phyloP scores from a whole-genome alignment of 176 grass and related monocot species.

The Stipa capillata region DNA sequence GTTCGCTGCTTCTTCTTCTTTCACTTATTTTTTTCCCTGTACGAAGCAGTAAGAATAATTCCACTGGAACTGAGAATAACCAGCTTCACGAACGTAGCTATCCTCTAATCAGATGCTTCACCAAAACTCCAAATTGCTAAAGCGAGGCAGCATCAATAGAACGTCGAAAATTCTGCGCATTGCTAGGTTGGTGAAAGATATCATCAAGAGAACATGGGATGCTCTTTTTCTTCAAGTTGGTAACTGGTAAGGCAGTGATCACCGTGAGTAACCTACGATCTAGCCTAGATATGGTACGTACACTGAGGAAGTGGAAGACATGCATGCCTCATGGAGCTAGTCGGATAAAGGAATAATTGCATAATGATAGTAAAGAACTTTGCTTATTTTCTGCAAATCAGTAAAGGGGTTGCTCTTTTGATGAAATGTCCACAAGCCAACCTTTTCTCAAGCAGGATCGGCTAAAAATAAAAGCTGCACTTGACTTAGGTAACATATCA shows the following conservation, averaged over 20 bases:
- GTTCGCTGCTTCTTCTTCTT: neutral
- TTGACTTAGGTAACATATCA: neutral
- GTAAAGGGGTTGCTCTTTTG: neutral
- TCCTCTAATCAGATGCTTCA: neutral
- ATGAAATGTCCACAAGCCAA: neutral
- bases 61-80: neutral
- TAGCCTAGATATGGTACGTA: neutral
- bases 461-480: neutral
- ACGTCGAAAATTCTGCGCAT: neutral
- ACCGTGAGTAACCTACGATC: neutral
- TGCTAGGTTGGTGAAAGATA: slow-evolving; percentile 4
- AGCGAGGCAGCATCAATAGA: neutral
- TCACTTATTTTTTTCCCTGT: neutral
- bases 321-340: neutral
- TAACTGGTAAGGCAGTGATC: neutral
- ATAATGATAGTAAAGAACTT: neutral
- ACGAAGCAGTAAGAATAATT: neutral
- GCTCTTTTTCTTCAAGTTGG: neutral
- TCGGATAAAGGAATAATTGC: neutral
- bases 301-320: neutral
- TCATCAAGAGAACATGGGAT: neutral
- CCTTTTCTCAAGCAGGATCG: neutral
- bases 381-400: neutral
- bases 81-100: neutral
- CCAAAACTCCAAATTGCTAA: neutral